phyloP scores from a whole-genome alignment of 2,329 filamentous ascomycete species.

The Parastagonospora avenae region DNA sequence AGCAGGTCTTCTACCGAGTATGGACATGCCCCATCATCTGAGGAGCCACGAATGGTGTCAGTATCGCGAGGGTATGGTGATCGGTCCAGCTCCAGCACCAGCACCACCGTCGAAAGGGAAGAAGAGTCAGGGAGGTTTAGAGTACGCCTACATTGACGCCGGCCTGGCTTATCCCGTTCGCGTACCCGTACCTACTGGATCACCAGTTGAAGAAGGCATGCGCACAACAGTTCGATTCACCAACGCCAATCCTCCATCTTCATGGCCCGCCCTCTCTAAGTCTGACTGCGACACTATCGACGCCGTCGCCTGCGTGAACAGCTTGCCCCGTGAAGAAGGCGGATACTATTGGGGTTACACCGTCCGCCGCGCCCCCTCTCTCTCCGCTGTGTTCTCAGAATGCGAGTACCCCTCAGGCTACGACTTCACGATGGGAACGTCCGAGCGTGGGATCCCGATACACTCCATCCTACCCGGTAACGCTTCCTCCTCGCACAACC shows the following conservation, averaged over 20 bases:
- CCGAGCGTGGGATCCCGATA: constrained; percentile 69
- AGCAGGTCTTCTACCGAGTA: constrained; percentile 73
- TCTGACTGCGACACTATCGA: constrained; percentile 32
- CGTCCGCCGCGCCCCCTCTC: constrained; percentile 67
- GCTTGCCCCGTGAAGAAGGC: constrained; percentile 71
- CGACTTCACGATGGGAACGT: constrained; percentile 82
- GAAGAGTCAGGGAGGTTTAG: constrained; percentile 48
- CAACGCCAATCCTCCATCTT: constrained; percentile 44
- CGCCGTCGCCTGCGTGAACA: constrained; percentile 69
- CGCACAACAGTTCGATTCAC: constrained; percentile 75
- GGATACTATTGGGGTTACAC: constrained; percentile 89
- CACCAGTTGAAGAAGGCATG: constrained; percentile 68
- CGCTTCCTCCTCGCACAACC: constrained; percentile 15
- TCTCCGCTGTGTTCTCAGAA: constrained; percentile 79
- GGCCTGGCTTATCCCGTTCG: constrained; percentile 56
- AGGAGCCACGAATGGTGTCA: constrained; percentile 76
- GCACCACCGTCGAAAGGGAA: constrained; percentile 43
- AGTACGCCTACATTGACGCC: constrained; percentile 54
- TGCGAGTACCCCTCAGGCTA: constrained; percentile 77
- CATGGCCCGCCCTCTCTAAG: constrained; percentile 35
- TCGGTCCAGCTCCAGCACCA: constrained; percentile 39
- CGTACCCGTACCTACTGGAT: constrained; percentile 55
- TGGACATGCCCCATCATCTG: constrained; percentile 87
- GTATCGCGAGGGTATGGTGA: constrained; percentile 78
- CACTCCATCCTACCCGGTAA: constrained; percentile 38